These are phyloP conservation scores for Rhodotorula babjevae DNA, from an alignment of 768 basidiomycete genomes.

Conservation along the genomic window DNA sequence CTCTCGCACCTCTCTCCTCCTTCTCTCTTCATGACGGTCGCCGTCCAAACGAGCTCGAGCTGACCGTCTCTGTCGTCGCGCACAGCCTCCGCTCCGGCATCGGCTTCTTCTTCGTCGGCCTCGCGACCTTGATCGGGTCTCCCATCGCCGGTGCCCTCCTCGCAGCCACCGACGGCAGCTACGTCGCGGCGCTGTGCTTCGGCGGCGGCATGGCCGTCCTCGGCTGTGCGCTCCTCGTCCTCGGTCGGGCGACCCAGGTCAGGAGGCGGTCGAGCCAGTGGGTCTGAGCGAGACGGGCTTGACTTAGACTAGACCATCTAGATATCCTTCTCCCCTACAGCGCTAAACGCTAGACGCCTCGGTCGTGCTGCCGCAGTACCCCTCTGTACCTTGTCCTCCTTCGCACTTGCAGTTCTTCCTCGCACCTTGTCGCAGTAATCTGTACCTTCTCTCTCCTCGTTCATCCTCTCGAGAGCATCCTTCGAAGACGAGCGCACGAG, in stretches of 20 bases:
- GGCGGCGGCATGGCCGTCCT: slow-evolving; percentile 14
- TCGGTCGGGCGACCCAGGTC: not conserved
- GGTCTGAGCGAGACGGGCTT: not conserved
- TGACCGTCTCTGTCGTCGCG: not conserved
- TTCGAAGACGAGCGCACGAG: too few relatives aligned
- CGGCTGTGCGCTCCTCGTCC: slow-evolving; percentile 1
- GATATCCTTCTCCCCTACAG: too few relatives aligned
- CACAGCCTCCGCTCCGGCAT: slow-evolving; percentile 28
- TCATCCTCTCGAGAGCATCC: too few relatives aligned
- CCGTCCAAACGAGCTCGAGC: not conserved
- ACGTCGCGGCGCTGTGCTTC: slow-evolving; percentile 29
- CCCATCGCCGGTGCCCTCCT: slow-evolving; percentile 38
- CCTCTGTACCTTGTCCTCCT: too few relatives aligned
- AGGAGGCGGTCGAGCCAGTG: not conserved
- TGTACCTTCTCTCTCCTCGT: too few relatives aligned
- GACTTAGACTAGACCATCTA: not conserved
- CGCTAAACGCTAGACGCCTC: too few relatives aligned
- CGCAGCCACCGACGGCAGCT: slow-evolving; percentile 15
- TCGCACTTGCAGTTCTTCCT: too few relatives aligned
- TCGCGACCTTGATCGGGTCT: slow-evolving; percentile 33
- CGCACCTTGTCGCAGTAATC: too few relatives aligned
- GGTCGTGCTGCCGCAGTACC: too few relatives aligned
- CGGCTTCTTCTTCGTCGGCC: slow-evolving; percentile 35
- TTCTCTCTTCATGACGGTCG: too few relatives aligned
- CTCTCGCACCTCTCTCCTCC: not conserved